Evolutionary conservation across 257 asterid species (phyloP), one percentile per base, ranked within the genome.

Genomic region (Ilex aquifolium): DNA sequence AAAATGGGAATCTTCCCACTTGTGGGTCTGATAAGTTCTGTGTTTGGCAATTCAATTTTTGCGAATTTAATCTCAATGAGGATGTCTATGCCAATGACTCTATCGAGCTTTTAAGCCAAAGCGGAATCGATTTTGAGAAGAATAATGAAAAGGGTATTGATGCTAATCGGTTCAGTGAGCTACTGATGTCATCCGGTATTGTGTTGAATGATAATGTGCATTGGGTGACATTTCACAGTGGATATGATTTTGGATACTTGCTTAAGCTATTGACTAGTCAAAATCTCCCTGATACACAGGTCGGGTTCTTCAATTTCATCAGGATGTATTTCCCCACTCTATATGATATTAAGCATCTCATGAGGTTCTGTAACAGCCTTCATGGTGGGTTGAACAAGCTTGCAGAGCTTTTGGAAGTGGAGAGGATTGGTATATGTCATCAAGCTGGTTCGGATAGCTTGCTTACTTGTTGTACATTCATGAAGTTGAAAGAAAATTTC

Each of bases 361-460:
- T 76, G 76, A 69, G 52, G 68, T 76, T 69, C 72, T 65, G 72
- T 36, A 65, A 76, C 27, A 63, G 44, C 31, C 71, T 76, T 53
- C 68, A 72, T 65, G 82, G 82, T 31, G 78, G 82, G 15, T 72
- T 76, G 60, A 54, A 72, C 77, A 65, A 61, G 64, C 72, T 72
- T 58, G 77, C 77, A 31, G 72, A 65, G 46, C 61, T 51, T 32
- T 61, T 76, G 72, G 69, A 54, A 0, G 74, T 69, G 57, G 76
- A 72, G 48, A 51, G 82, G n/a, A 27, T 77, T 30, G 82, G 82
- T 11, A 69, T 61, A 60, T 59, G 72, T 63, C 82, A 77, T 65
- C 82, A 77, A 60, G 79, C 82, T 63, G 82, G 82, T 63, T 77
- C 82, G 0, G 79, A 77, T 63, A 77, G 82, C 64, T 51, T 77